Evolutionary conservation across 1,284 basidiomycete species (phyloP).

Genomic region (Lentinus polychrous): DNA sequence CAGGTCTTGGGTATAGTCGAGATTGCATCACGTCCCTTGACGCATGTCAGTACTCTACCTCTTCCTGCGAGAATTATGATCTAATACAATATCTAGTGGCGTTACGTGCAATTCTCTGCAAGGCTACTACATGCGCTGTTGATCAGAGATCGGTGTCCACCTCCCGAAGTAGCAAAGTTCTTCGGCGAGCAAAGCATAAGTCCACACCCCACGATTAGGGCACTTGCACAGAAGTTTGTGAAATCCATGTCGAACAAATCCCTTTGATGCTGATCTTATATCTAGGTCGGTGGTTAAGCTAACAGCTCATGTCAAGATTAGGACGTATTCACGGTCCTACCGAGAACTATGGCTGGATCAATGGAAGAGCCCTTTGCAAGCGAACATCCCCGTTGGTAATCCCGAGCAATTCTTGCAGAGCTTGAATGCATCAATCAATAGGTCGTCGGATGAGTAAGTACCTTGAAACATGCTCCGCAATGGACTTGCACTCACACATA

Average conservation of each 20-base stretch:
- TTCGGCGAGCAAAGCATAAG: constrained; percentile 67
- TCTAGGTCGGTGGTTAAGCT: constrained; percentile 69
- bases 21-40: constrained; percentile 58
- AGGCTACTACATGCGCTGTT: constrained; percentile 70
- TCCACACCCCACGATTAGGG: constrained; percentile 77
- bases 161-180: constrained; percentile 61
- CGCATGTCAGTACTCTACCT: constrained; percentile 51
- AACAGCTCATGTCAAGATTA: constrained; percentile 76
- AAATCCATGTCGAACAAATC: neutral
- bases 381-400: constrained; percentile 44
- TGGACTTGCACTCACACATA: neutral
- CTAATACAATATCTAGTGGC: constrained; percentile 55
- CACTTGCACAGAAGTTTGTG: constrained; percentile 51
- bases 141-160: constrained; percentile 66
- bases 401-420: constrained; percentile 39
- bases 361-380: constrained; percentile 70
- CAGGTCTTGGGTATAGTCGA: constrained; percentile 62
- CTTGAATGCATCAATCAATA: constrained; percentile 31
- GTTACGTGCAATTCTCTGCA: constrained; percentile 78
- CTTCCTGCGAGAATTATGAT: constrained; percentile 1
- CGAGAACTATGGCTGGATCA: constrained; percentile 78
- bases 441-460: neutral
- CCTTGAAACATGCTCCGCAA: neutral
- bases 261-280: constrained; percentile 4
- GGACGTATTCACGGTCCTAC: constrained; percentile 66